A percentile compares a stretch with the other conserved stretches of the same genome.
These are phyloP conservation scores for Vaccinium corymbosum DNA, from an alignment of 148 eudicot genomes.

Conservation along the genomic window DNA sequence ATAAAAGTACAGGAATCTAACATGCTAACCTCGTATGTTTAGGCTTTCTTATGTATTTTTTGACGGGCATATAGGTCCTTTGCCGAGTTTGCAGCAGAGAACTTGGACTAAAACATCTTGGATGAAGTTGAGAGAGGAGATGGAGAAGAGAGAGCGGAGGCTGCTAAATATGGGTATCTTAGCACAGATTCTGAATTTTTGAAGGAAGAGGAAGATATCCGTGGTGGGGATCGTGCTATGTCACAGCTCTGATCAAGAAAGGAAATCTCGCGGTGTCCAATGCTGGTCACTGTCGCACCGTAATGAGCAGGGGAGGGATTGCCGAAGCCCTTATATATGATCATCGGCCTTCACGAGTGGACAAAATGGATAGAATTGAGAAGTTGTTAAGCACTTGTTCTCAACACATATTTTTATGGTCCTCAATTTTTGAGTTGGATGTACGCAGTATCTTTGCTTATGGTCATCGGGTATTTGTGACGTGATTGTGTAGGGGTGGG, in stretches of 20 bases:
- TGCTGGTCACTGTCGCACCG: slow-evolving; percentile 73
- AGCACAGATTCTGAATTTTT: slow-evolving; percentile 45
- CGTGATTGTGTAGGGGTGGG: slow-evolving; percentile 42
- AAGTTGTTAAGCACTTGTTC: slow-evolving; percentile 27
- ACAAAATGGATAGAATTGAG: slow-evolving; percentile 47
- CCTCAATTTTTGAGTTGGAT: background rate
- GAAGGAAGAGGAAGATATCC: slow-evolving; percentile 23
- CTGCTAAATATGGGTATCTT: slow-evolving; percentile 42
- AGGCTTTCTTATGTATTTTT: slow-evolving; percentile 61
- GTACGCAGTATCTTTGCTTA: background rate
- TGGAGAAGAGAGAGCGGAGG: slow-evolving; percentile 25
- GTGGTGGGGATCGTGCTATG: slow-evolving; percentile 55
- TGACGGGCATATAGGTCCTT: slow-evolving; percentile 77
- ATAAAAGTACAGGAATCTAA: background rate
- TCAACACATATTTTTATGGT: background rate
- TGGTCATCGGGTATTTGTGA: background rate
- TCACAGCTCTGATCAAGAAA: slow-evolving; percentile 42
- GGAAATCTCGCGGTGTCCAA: slow-evolving; percentile 58
- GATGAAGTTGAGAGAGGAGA: slow-evolving; percentile 25
- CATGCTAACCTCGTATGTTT: background rate
- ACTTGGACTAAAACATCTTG: slow-evolving; percentile 43
- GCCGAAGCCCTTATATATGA: slow-evolving; percentile 58
- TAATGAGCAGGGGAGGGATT: slow-evolving; percentile 50
- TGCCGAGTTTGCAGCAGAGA: slow-evolving; percentile 55
- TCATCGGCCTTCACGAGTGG: slow-evolving; percentile 50